phyloP scores from a whole-genome alignment of 306 rosid species.

The Glycine tomentella region DNA sequence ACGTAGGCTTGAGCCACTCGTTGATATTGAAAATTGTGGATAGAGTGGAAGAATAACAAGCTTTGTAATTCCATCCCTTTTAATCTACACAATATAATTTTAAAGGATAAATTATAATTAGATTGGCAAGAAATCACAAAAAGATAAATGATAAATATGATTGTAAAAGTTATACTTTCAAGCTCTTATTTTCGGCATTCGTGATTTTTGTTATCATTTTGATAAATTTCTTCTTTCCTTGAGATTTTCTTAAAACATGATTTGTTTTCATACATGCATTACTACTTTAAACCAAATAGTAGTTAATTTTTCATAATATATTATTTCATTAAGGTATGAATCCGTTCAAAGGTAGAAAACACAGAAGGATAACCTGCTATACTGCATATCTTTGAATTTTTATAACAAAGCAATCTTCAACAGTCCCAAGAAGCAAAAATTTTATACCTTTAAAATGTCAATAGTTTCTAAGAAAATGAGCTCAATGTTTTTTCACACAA shows the following conservation, averaged over 20 bases:
- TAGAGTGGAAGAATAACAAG: slow-evolving; percentile 92
- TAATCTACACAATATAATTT: slow-evolving; percentile 60
- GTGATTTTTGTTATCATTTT: neutral
- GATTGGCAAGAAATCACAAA: slow-evolving; percentile 7
- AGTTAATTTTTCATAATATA: neutral
- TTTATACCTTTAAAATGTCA: neutral
- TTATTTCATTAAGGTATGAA: neutral
- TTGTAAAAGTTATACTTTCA: neutral
- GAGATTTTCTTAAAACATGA: neutral
- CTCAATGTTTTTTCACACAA: neutral
- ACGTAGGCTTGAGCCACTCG: slow-evolving; percentile 91
- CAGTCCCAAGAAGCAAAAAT: neutral
- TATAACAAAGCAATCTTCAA: neutral
- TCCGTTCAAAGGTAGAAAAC: neutral
- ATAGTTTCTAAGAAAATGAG: neutral
- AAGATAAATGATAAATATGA: slow-evolving; percentile 15
- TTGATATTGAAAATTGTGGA: slow-evolving; percentile 94
- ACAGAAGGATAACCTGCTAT: neutral
- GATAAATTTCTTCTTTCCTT: neutral
- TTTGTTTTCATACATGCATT: slow-evolving; percentile 10
- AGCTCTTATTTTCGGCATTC: neutral
- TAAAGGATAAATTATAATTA: slow-evolving; percentile 28
- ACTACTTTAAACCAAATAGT: neutral
- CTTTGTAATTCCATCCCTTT: slow-evolving; percentile 79
- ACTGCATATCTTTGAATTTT: neutral